phyloP scores from a whole-genome alignment of 352 stramenopile species.

The Pythium folliculosum region DNA sequence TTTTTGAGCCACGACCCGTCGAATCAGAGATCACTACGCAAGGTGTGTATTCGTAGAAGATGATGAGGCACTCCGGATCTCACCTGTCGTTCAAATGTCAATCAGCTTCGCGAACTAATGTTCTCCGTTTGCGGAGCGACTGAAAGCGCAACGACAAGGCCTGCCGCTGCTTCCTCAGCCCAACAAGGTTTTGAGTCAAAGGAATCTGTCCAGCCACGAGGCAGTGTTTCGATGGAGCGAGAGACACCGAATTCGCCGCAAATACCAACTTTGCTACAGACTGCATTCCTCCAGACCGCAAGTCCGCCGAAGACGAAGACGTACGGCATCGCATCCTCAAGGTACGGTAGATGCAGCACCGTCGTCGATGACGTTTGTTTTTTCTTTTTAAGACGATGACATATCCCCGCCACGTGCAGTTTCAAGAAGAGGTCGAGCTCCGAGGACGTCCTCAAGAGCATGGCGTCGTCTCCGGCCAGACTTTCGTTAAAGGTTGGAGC shows the following conservation, averaged over 20 bases:
- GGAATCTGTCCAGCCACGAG: not conserved
- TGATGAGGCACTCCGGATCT: not conserved
- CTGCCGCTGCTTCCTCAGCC: not conserved
- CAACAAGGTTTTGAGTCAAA: not conserved
- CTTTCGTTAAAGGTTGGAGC: constrained; percentile 59
- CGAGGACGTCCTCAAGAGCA: constrained; percentile 60
- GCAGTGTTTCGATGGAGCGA: not conserved
- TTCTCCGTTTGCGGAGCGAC: constrained; percentile 42
- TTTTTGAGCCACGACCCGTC: constrained; percentile 57
- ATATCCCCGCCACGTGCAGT: constrained; percentile 17
- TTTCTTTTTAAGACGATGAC: no score
- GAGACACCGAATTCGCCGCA: constrained; percentile 15
- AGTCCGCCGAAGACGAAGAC: constrained; percentile 56
- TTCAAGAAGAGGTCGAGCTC: constrained; percentile 54
- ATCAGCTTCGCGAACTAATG: constrained; percentile 68
- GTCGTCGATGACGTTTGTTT: no score
- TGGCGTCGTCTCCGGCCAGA: constrained; percentile 55
- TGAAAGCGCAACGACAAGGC: constrained; percentile 23
- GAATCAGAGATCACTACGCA: constrained; percentile 68
- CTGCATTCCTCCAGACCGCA: constrained; percentile 56
- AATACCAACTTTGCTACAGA: constrained; percentile 56
- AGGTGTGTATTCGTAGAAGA: constrained; percentile 33
- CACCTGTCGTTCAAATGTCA: not conserved
- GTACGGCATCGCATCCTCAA: constrained; percentile 51
- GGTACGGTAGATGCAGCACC: constrained; percentile 27